Base-by-base conservation (phyloP, 257 asterid genomes). In the Vinca minor region DNA sequence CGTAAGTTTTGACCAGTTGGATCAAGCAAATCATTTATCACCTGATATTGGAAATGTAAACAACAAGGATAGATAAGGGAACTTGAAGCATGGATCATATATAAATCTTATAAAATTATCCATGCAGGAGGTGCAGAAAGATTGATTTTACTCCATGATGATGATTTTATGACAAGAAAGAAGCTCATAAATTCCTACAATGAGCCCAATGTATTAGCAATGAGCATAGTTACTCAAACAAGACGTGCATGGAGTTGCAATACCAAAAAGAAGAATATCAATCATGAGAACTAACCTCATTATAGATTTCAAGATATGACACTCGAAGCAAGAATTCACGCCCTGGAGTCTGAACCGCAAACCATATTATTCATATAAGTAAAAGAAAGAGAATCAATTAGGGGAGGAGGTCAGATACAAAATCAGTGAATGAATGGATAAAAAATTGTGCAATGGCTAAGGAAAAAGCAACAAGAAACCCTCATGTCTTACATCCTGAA, bases 1-100 rank as follows among this genome's bases (percentile, higher is more conserved):
- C 97, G 97, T 79, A 93, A 81, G 79, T 93, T 87, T 71, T 93
- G 99, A 62, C 96, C 97, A 64, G 95, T 87, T 56, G 99, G 99
- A 77, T 93, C 96, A 79, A 93, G 88, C 83, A 93, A 81, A 78
- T 90, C 99, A 73, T 93, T 93, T 47, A 93, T 85, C 81, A 93
- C 95, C 99, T 93, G 85, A 68, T 46, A 77, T n/a, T 36, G 46
- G 48, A 57, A 59, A 68, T 34, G 64, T 28, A 42, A 39, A 63
- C 45, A 58, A 20, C n/a, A n/a, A n/a, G n/a, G n/a, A 17, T 29
- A 8, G 35, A 11, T 5, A 34, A 44, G 50, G 45, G 29, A 48
- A 66, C 34, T 8, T 17, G n/a, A 53, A 35, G 25, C 28, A 23
- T 14, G n/a, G 65, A 71, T 48, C 38, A 62, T 41, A 31, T 54